Conservation (phyloP, 805 yeast species). For the Candida montana region DNA sequence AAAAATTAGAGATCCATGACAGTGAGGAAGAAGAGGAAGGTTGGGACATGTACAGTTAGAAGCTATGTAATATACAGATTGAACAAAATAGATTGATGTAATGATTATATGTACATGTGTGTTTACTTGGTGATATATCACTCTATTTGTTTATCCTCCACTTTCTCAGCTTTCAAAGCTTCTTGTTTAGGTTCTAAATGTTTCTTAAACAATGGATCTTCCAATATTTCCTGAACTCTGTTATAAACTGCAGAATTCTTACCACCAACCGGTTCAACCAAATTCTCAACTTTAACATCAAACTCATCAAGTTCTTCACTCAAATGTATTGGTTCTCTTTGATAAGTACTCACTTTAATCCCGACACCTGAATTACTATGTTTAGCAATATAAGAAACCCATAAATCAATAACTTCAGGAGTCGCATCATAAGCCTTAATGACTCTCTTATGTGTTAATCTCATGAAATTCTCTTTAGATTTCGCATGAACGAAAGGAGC, state of each 20-base stretch:
- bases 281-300: constrained; percentile 13
- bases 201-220: constrained; percentile 65
- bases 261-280: constrained; percentile 9
- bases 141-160: constrained; percentile 12
- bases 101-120: not conserved
- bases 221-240: constrained; percentile 66
- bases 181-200: constrained; percentile 26
- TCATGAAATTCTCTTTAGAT: constrained; percentile 88
- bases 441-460: constrained; percentile 73
- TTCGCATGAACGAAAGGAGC: constrained; percentile 94
- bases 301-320: constrained; percentile 34
- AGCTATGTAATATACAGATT: too few relatives aligned
- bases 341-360: constrained; percentile 65
- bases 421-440: constrained; percentile 79
- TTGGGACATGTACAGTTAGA: constrained; percentile 74
- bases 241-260: constrained; percentile 21
- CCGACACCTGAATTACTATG: constrained; percentile 80
- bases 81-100: not conserved
- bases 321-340: constrained; percentile 44
- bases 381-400: constrained; percentile 72
- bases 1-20: constrained; percentile 23
- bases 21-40: constrained; percentile 55
- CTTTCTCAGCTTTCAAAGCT: constrained; percentile 1
- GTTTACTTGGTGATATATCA: not conserved
- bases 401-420: constrained; percentile 76